Conservation (phyloP, 805 yeast genomes). For the Pichia exigua region DNA sequence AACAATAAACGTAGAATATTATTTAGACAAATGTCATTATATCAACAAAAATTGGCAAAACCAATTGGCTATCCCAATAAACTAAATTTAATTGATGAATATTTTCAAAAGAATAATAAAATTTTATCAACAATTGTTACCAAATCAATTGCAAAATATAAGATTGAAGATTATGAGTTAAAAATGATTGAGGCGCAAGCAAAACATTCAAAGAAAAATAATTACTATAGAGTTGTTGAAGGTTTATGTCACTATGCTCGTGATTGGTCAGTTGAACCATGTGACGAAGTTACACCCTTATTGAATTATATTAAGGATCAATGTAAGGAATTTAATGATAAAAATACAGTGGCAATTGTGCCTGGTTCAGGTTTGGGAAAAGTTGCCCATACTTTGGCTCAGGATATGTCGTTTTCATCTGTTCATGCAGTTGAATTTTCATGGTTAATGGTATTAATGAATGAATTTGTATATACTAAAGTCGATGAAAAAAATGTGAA, state of each 20-base stretch:
- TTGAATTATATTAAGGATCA: conserved; percentile 42
- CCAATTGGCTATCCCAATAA: conserved; percentile 48
- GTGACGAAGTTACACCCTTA: conserved; percentile 45
- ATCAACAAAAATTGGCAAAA: conserved; percentile 49
- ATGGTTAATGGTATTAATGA: conserved; percentile 65
- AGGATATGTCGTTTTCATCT: conserved; percentile 20
- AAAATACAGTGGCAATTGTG: conserved; percentile 47
- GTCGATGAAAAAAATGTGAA: conserved; percentile 10
- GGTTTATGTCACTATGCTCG: conserved; percentile 67
- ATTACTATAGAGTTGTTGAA: conserved; percentile 49
- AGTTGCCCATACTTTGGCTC: conserved; percentile 56
- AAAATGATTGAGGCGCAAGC: conserved; percentile 24
- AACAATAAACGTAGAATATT: conserved; percentile 38
- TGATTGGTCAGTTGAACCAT: conserved; percentile 59
- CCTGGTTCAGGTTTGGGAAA: conserved; percentile 91
- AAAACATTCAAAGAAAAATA: conserved; percentile 11
- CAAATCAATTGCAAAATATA: conserved; percentile 27
- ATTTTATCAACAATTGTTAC: conserved; percentile 40
- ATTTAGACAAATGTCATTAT: conserved; percentile 41
- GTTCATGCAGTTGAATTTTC: conserved; percentile 76
- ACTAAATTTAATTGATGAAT: conserved; percentile 39
- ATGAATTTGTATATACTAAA: conserved; percentile 42
- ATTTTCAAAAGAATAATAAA: conserved; percentile 39
- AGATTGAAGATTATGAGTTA: conserved; percentile 38
- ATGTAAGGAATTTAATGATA: conserved; percentile 23